phyloP scores from a whole-genome alignment of 306 rosid species.

The Sophora flavescens region DNA sequence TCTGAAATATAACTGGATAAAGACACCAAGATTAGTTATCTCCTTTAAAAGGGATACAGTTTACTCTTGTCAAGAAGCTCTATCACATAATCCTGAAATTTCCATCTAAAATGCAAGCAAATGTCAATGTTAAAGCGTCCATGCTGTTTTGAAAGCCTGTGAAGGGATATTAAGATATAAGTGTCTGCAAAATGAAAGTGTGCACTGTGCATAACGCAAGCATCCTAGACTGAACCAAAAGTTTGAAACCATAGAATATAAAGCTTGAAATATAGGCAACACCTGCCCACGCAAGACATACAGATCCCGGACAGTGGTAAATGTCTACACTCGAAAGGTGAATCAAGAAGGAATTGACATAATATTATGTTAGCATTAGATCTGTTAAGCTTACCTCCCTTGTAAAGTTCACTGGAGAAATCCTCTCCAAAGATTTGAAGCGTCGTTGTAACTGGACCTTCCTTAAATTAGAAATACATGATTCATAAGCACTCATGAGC shows the following conservation, averaged over 20 bases:
- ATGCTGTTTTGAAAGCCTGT: constrained; percentile 27
- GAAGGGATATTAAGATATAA: background rate
- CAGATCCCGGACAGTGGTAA: constrained; percentile 22
- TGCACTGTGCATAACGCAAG: no score
- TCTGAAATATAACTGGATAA: constrained; percentile 7
- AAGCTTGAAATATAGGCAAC: no score
- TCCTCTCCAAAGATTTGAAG: constrained; percentile 70
- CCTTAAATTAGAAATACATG: constrained; percentile 77
- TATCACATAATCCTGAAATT: constrained; percentile 21
- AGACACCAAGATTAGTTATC: constrained; percentile 1
- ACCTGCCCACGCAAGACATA: constrained; percentile 16
- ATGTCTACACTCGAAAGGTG: constrained; percentile 5
- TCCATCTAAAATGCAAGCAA: constrained; percentile 37
- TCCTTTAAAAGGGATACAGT: constrained; percentile 29
- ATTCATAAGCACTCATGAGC: constrained; percentile 82
- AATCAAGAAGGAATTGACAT: constrained; percentile 34
- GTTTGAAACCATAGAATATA: no score
- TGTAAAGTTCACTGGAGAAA: constrained; percentile 87
- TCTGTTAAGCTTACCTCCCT: constrained; percentile 66
- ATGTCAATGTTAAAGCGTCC: background rate
- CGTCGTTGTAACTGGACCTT: constrained; percentile 72
- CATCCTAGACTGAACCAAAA: no score
- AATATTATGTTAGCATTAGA: constrained; percentile 36
- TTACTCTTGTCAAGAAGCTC: constrained; percentile 32
- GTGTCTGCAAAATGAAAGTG: no score